Conservation (phyloP, 139 green algal genomes). For the Coelastrella sp. region DNA sequence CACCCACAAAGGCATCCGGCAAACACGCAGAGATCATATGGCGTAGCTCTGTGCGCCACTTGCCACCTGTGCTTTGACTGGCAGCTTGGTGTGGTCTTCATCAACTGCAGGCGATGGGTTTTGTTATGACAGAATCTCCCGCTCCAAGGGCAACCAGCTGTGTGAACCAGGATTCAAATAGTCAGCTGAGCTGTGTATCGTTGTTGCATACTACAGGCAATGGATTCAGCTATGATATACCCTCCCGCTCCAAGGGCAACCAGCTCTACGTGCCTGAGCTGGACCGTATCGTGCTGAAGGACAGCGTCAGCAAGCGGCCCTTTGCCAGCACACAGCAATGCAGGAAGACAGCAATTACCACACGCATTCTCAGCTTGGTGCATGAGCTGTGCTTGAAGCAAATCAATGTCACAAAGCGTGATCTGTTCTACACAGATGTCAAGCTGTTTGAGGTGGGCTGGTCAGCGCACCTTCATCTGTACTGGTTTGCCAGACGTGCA, state of each 20-base stretch:
- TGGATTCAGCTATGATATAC: slow-evolving; percentile 86
- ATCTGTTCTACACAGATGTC: slow-evolving; percentile 99
- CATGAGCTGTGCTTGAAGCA: slow-evolving; percentile 85
- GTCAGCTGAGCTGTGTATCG: too few species aligned
- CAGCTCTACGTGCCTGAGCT: slow-evolving; percentile 32
- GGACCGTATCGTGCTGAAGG: slow-evolving; percentile 95
- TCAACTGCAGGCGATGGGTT: too few species aligned
- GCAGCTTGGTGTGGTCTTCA: too few species aligned
- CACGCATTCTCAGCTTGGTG: slow-evolving; percentile 91
- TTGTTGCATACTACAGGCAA: slow-evolving; percentile 60
- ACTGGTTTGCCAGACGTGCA: too few species aligned
- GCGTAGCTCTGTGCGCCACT: too few species aligned
- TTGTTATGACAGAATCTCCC: too few species aligned
- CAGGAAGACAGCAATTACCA: slow-evolving; percentile 87
- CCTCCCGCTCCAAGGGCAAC: slow-evolving; percentile 74
- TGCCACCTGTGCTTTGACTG: too few species aligned
- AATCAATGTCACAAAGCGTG: slow-evolving; percentile 94
- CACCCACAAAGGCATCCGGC: too few species aligned
- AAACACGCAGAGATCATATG: too few species aligned
- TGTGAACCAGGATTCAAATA: too few species aligned
- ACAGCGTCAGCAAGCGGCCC: slow-evolving; percentile 74
- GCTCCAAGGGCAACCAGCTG: too few species aligned
- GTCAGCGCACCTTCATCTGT: too few species aligned
- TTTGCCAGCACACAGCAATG: slow-evolving; percentile 89
- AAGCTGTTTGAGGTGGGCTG: slow-evolving; percentile 95